Evolutionary conservation across 2,329 filamentous ascomycete genomes (phyloP).

Genomic region (Diaporthe sp.): DNA sequence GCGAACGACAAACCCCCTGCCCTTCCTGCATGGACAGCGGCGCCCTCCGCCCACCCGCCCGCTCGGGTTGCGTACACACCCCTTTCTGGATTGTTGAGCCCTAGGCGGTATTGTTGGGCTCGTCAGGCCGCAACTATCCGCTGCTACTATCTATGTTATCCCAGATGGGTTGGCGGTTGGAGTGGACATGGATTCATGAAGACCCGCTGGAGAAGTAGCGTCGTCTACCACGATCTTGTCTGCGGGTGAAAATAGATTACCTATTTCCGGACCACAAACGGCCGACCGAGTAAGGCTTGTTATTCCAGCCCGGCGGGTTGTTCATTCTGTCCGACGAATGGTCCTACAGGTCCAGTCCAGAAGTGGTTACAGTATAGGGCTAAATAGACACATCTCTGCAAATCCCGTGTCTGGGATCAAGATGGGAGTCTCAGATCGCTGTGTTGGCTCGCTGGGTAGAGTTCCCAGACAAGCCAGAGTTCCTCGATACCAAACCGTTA

Average conservation of each 20-base stretch:
- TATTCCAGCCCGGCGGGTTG: neutral
- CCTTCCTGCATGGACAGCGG: conserved; percentile 6
- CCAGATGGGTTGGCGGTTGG: conserved; percentile 18
- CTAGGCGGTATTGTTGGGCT: neutral
- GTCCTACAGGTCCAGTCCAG: neutral
- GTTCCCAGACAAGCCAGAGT: too few relatives aligned
- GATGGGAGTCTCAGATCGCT: conserved; percentile 24
- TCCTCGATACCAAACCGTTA: conserved; percentile 6
- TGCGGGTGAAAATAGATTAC: neutral
- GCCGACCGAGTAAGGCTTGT: too few relatives aligned
- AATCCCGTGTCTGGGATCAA: conserved; percentile 22
- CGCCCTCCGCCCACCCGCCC: neutral
- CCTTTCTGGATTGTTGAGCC: conserved; percentile 5
- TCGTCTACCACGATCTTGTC: neutral
- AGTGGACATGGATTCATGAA: conserved; percentile 2
- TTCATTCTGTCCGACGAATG: neutral
- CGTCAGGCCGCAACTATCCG: neutral
- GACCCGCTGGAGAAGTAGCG: conserved; percentile 12
- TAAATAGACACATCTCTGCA: conserved; percentile 4
- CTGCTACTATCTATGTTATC: neutral
- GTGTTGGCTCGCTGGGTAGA: neutral
- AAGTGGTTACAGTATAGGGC: neutral
- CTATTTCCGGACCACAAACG: neutral
- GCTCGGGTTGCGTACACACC: neutral
- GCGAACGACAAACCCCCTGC: neutral